Evolutionary conservation across 108 stramenopile species (phyloP).

Genomic region (Nitzschia sp.): DNA sequence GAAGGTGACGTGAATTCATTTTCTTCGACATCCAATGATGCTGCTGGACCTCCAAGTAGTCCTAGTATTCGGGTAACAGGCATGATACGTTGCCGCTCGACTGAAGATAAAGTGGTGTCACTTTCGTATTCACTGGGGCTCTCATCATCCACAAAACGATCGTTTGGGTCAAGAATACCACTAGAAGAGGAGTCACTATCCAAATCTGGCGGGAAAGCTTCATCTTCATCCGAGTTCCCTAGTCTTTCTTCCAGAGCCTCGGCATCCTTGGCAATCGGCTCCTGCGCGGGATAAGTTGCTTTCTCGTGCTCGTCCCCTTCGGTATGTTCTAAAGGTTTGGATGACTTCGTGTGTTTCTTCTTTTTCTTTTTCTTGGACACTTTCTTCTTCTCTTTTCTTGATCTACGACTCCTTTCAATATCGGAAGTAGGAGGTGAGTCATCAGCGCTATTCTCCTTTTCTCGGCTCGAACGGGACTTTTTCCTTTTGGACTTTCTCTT

Average conservation of each 20-base stretch:
- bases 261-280: too few relatives aligned
- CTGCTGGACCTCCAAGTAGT: not conserved
- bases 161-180: constrained; percentile 7
- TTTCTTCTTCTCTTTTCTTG: not conserved
- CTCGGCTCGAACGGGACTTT: not conserved
- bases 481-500: not conserved
- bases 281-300: too few relatives aligned
- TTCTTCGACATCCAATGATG: not conserved
- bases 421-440: not conserved
- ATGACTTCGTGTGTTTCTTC: not conserved
- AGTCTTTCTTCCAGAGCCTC: too few relatives aligned
- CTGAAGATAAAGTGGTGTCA: not conserved
- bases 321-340: too few relatives aligned
- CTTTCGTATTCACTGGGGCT: not conserved
- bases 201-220: not conserved
- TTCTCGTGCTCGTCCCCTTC: too few relatives aligned
- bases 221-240: too few relatives aligned
- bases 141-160: not conserved
- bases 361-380: not conserved
- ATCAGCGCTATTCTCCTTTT: not conserved
- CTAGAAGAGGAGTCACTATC: not conserved
- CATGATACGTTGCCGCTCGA: not conserved
- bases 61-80: not conserved
- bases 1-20: not conserved
- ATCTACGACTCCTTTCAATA: not conserved